Percentiles rank a stretch among this genome's conserved stretches.
These are phyloP conservation scores for Scedosporium minutisporum DNA, from an alignment of 2,329 filamentous ascomycete genomes.

Conservation along the genomic window DNA sequence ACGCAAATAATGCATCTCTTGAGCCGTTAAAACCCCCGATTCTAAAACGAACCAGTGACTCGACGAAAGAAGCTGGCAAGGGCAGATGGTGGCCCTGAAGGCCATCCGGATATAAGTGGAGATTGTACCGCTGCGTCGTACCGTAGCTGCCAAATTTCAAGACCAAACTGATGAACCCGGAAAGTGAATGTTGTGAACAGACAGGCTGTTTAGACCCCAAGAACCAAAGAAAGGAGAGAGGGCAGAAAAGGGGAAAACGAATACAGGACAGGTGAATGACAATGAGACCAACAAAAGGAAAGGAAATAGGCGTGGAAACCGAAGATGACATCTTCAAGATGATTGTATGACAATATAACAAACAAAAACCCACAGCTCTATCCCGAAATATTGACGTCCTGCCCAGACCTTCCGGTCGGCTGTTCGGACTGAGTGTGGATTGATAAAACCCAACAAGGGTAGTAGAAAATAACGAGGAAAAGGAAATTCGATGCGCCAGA, in stretches of 20 bases:
- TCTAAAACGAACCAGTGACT: not conserved
- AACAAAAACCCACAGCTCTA: not conserved
- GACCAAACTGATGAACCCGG: not conserved
- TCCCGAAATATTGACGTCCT: no score
- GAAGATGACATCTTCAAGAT: not conserved
- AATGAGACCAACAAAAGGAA: not conserved
- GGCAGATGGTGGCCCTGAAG: not conserved
- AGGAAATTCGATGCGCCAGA: conserved; percentile 3
- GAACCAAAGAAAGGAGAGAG: not conserved
- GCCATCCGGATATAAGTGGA: not conserved
- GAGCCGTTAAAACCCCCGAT: not conserved
- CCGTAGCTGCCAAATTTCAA: not conserved
- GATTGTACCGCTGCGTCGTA: not conserved
- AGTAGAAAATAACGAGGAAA: not conserved
- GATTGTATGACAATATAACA: not conserved
- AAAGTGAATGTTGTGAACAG: not conserved
- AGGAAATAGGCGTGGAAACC: not conserved
- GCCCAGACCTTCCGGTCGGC: no score
- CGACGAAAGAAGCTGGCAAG: not conserved
- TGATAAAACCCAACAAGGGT: not conserved
- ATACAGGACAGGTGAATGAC: not conserved
- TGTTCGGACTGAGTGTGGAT: no score
- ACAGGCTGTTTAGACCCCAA: not conserved
- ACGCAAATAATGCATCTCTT: not conserved
- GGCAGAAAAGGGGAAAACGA: not conserved